A percentile compares a stretch with the other conserved stretches of the same genome.
phyloP scores from a whole-genome alignment of 805 yeast species.

The Tetrapisispora iriomotensis region DNA sequence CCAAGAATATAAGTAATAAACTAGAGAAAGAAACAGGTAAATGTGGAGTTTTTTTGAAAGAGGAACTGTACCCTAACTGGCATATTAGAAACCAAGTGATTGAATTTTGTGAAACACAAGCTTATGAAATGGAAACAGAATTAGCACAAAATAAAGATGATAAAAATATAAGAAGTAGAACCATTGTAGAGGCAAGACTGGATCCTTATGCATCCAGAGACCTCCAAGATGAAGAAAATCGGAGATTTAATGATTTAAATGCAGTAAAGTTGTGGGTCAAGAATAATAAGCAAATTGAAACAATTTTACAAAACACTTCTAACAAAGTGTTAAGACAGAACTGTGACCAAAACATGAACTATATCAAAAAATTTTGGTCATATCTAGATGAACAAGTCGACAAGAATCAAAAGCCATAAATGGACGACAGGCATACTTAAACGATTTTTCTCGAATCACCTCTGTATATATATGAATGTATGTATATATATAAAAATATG shows the following conservation, averaged over 20 bases:
- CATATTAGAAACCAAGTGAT: conserved; percentile 32
- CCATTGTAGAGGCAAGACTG: conserved; percentile 25
- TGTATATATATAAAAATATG: no score
- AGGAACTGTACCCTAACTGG: conserved; percentile 41
- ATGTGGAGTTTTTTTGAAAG: conserved; percentile 31
- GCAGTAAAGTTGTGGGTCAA: conserved; percentile 29
- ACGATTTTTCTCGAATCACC: no score
- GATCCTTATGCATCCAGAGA: conserved; percentile 46
- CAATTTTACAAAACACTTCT: conserved; percentile 32
- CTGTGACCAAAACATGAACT: conserved; percentile 28
- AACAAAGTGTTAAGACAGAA: conserved; percentile 27
- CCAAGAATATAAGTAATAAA: conserved; percentile 1
- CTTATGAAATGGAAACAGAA: conserved; percentile 24
- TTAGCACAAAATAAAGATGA: conserved; percentile 15
- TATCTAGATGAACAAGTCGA: not conserved
- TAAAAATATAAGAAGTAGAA: conserved; percentile 10
- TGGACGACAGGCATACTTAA: no score
- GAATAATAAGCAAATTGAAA: conserved; percentile 35
- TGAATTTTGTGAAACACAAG: conserved; percentile 33
- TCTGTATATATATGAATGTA: no score
- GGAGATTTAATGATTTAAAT: conserved; percentile 23
- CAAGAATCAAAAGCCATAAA: no score
- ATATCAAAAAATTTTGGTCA: conserved; percentile 16
- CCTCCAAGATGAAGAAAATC: conserved; percentile 22
- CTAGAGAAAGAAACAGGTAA: conserved; percentile 6